Conservation (phyloP, 495 filamentous ascomycete genomes). For the Apodospora peruviana region DNA sequence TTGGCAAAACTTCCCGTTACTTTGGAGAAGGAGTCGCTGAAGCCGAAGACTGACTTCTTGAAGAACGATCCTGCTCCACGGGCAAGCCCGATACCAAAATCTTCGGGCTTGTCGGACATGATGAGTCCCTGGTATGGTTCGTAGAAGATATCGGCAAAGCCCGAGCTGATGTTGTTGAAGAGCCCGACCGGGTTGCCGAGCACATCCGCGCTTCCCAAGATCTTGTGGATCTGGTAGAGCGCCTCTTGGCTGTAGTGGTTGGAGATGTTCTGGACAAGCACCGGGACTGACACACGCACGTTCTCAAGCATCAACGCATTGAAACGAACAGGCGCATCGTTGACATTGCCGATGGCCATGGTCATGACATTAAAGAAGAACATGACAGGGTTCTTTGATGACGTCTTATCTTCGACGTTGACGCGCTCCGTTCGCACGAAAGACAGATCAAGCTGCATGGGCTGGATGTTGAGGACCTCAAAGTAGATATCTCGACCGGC, state of each 20-base stretch:
- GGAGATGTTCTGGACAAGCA: constrained; percentile 76
- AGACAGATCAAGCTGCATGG: constrained; percentile 95
- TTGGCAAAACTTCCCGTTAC: constrained; percentile 96
- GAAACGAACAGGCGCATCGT: constrained; percentile 88
- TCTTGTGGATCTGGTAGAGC: constrained; percentile 91
- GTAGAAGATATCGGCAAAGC: constrained; percentile 96
- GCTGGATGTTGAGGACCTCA: constrained; percentile 91
- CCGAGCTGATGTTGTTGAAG: constrained; percentile 97
- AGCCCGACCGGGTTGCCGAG: constrained; percentile 96
- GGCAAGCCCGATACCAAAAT: constrained; percentile 88
- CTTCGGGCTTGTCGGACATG: constrained; percentile 90
- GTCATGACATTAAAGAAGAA: constrained; percentile 97
- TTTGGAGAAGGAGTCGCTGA: constrained; percentile 93
- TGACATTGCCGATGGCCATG: constrained; percentile 98
- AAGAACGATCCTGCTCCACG: constrained; percentile 96
- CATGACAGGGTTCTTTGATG: constrained; percentile 89
- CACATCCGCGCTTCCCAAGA: constrained; percentile 95
- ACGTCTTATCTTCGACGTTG: constrained; percentile 89
- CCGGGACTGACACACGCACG: constrained; percentile 79
- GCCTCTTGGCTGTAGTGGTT: constrained; percentile 95
- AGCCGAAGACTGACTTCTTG: constrained; percentile 96
- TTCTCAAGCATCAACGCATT: constrained; percentile 95
- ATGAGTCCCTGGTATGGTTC: constrained; percentile 97
- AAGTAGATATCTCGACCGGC: constrained; percentile 92
- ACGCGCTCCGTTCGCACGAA: constrained; percentile 95